phyloP scores from a whole-genome alignment of 495 filamentous ascomycete genomes.

The Penicillium roqueforti region DNA sequence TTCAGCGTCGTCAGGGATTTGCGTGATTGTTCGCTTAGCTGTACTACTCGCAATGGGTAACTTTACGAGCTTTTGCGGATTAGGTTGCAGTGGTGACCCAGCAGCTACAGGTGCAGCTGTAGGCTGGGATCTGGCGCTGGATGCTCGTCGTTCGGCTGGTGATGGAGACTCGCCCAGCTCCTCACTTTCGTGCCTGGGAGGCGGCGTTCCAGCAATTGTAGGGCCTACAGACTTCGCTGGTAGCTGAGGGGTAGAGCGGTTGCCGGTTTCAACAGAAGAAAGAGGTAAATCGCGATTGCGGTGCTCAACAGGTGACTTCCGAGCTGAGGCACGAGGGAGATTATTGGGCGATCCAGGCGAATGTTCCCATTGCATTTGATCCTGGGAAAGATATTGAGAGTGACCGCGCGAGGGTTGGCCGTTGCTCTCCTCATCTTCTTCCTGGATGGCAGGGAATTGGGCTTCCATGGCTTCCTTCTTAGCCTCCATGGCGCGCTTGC shows the following conservation, averaged over 20 bases:
- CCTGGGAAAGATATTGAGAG: background rate
- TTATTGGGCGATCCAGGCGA: background rate
- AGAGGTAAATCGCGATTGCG: constrained; percentile 20
- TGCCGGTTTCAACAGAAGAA: constrained; percentile 20
- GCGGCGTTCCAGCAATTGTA: constrained; percentile 4
- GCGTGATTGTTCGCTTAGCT: background rate
- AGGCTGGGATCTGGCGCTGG: background rate
- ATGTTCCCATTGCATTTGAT: background rate
- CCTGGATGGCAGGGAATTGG: constrained; percentile 7
- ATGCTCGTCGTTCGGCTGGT: background rate
- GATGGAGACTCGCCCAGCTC: constrained; percentile 28
- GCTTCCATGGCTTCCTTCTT: constrained; percentile 12
- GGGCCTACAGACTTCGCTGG: background rate
- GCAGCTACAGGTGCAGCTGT: background rate
- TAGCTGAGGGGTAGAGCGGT: background rate
- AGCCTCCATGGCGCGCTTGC: constrained; percentile 1
- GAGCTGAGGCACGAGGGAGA: background rate
- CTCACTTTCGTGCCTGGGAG: constrained; percentile 20
- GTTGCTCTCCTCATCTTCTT: constrained; percentile 8
- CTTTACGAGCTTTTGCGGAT: background rate
- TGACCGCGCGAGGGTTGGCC: background rate
- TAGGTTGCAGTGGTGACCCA: too few relatives aligned
- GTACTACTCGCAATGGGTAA: background rate
- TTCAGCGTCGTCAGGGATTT: background rate
- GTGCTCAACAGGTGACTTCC: background rate